Evolutionary conservation across 345 rosid species (phyloP).

Genomic region (Erysimum cheiranthoides): DNA sequence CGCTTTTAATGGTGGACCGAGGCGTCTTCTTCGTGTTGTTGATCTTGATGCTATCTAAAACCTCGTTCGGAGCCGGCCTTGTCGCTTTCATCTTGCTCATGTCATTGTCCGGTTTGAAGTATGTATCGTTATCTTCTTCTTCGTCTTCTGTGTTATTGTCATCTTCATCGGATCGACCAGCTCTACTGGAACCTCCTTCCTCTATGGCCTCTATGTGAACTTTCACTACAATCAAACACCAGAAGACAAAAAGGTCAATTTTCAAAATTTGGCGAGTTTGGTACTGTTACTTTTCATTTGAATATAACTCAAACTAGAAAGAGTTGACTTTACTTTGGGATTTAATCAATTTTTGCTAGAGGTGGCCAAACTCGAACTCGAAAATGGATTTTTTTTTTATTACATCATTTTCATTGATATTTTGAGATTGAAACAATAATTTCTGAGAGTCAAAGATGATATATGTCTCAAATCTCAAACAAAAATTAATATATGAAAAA

Average conservation of each 20-base stretch:
- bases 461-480: not conserved
- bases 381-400: not conserved
- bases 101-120: not conserved
- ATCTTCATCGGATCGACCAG: constrained; percentile 38
- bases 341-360: not conserved
- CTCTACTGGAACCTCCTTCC: constrained; percentile 52
- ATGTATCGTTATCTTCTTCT: not conserved
- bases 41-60: constrained; percentile 52
- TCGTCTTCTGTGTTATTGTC: not conserved
- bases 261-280: constrained; percentile 1
- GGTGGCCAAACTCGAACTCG: not conserved
- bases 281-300: not conserved
- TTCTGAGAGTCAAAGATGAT: not conserved
- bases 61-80: constrained; percentile 50
- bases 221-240: constrained; percentile 42
- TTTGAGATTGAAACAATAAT: not conserved
- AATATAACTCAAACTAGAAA: not conserved
- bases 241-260: not conserved
- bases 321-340: not conserved
- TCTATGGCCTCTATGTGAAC: constrained; percentile 49
- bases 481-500: not conserved
- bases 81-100: constrained; percentile 4
- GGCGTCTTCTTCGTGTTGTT: constrained; percentile 53
- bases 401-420: not conserved
- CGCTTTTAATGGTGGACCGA: constrained; percentile 51